Evolutionary conservation across 2,329 filamentous ascomycete species (phyloP).

Genomic region (Fusarium brevicatenulatum): DNA sequence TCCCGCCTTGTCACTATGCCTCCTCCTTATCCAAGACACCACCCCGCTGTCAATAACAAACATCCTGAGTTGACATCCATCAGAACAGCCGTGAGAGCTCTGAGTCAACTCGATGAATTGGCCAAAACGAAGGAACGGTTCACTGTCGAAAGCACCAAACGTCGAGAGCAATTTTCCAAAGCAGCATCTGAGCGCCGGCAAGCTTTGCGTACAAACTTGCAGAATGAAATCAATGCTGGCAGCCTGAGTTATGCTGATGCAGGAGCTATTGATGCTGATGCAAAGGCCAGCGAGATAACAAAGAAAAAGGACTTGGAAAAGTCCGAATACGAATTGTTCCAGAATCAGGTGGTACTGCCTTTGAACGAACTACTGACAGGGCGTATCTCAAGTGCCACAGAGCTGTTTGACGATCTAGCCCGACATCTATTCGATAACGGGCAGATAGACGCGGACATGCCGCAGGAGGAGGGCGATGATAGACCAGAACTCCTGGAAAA

Average conservation of each 20-base stretch:
- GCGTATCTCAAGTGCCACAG: conserved; percentile 77
- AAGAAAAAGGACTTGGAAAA: conserved; percentile 79
- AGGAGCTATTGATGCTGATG: conserved; percentile 80
- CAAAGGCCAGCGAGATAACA: conserved; percentile 74
- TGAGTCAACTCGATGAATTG: conserved; percentile 80
- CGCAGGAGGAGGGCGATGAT: conserved; percentile 95
- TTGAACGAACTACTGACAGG: conserved; percentile 82
- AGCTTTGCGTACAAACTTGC: conserved; percentile 77
- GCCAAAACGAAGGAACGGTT: conserved; percentile 74
- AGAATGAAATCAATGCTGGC: conserved; percentile 80
- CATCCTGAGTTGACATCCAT: conserved; percentile 88
- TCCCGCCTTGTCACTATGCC: conserved; percentile 92
- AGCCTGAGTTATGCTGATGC: conserved; percentile 86
- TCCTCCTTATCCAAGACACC: conserved; percentile 91
- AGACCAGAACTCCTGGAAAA: conserved; percentile 94
- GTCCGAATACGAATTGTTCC: conserved; percentile 84
- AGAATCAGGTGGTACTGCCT: conserved; percentile 83
- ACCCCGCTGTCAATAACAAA: conserved; percentile 95
- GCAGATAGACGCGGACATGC: conserved; percentile 76
- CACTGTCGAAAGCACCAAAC: conserved; percentile 64
- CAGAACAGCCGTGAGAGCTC: conserved; percentile 75
- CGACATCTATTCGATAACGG: conserved; percentile 75
- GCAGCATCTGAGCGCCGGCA: conserved; percentile 65
- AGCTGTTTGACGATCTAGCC: conserved; percentile 80
- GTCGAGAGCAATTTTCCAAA: conserved; percentile 64